phyloP scores from a whole-genome alignment of 163 green algal genomes.

The Prototheca wickerhamii region DNA sequence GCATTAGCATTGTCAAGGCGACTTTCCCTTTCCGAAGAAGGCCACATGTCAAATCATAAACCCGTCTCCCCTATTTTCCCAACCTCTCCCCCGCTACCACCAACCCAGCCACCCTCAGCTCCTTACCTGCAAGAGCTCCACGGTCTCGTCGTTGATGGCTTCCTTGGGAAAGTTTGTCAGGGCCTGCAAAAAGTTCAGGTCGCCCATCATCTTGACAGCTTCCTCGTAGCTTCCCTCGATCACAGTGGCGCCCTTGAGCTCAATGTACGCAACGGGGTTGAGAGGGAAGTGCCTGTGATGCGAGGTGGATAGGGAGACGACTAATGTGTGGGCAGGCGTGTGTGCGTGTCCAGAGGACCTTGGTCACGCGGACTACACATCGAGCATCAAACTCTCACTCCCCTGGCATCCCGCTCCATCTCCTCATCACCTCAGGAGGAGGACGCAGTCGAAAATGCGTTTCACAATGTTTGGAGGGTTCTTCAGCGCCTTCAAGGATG shows the following conservation, averaged over 20 bases:
- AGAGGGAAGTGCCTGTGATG: slow-evolving; percentile 35
- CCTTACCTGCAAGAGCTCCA: slow-evolving; percentile 58
- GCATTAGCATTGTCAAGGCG: too few species aligned
- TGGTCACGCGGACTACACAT: too few species aligned
- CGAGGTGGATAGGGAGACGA: not conserved
- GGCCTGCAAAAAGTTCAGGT: slow-evolving; percentile 77
- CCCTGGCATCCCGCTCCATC: too few species aligned
- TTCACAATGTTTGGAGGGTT: slow-evolving; percentile 92
- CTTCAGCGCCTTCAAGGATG: slow-evolving; percentile 85
- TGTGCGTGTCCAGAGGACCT: too few species aligned
- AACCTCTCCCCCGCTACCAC: not conserved
- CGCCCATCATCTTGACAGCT: slow-evolving; percentile 87
- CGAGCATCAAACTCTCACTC: too few species aligned
- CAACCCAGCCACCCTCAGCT: not conserved
- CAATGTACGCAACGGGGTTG: slow-evolving; percentile 54
- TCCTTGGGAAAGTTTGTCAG: slow-evolving; percentile 94
- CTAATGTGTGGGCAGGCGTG: too few species aligned
- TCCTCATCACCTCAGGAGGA: slow-evolving; percentile 56
- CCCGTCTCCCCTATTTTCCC: not conserved
- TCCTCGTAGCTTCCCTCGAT: slow-evolving; percentile 77
- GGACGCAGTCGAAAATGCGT: slow-evolving; percentile 91
- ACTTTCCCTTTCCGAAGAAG: too few species aligned
- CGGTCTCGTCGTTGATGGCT: slow-evolving; percentile 91
- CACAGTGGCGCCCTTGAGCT: slow-evolving; percentile 72
- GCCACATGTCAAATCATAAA: not conserved